phyloP scores from a whole-genome alignment of 1,139 yeast species.

The Nematodospora anomalae region DNA sequence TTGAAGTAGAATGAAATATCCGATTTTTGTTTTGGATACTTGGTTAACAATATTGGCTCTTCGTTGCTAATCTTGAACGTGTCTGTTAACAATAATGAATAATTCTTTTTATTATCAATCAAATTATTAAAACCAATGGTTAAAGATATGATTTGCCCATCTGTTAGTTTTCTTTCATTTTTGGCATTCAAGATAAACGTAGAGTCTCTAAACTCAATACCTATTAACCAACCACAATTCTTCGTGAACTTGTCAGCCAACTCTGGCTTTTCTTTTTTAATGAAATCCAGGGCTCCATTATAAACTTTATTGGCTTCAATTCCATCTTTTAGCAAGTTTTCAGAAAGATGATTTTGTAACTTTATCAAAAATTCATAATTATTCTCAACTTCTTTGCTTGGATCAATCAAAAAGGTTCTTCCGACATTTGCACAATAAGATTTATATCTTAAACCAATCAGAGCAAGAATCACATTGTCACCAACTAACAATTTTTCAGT shows the following conservation, averaged over 20 bases:
- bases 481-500: slow-evolving; percentile 63
- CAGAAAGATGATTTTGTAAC: slow-evolving; percentile 63
- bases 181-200: slow-evolving; percentile 71
- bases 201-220: slow-evolving; percentile 87
- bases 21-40: slow-evolving; percentile 67
- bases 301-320: slow-evolving; percentile 65
- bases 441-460: slow-evolving; percentile 84
- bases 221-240: slow-evolving; percentile 87
- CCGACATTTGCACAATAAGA: slow-evolving; percentile 88
- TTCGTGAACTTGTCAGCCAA: slow-evolving; percentile 67
- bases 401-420: slow-evolving; percentile 88
- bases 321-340: slow-evolving; percentile 63
- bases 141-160: slow-evolving; percentile 75
- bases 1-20: slow-evolving; percentile 86
- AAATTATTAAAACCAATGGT: slow-evolving; percentile 77
- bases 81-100: slow-evolving; percentile 79
- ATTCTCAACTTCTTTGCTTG: slow-evolving; percentile 73
- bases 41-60: slow-evolving; percentile 68
- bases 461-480: slow-evolving; percentile 80
- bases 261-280: slow-evolving; percentile 61
- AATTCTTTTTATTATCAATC: slow-evolving; percentile 50
- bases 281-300: slow-evolving; percentile 57
- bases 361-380: slow-evolving; percentile 76
- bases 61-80: slow-evolving; percentile 70
- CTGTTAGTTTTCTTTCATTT: slow-evolving; percentile 64